These are phyloP conservation scores for Fusarium subtropicale DNA, from an alignment of 2,329 filamentous ascomycete species.

Conservation along the genomic window DNA sequence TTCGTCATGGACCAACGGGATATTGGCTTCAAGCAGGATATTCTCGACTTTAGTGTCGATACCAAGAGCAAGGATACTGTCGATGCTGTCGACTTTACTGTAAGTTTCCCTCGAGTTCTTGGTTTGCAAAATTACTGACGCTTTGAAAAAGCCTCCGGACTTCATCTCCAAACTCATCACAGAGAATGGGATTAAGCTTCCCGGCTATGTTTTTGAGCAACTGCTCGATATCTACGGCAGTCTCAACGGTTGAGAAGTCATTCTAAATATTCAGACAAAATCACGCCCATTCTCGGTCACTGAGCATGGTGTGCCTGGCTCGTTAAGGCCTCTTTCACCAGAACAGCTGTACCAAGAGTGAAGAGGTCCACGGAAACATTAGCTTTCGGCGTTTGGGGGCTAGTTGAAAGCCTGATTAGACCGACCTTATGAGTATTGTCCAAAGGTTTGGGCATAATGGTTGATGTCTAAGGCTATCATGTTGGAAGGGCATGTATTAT, in stretches of 20 bases:
- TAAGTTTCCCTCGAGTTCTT: constrained; percentile 52
- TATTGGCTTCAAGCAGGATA: constrained; percentile 79
- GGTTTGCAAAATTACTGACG: background rate
- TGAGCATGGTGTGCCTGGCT: background rate
- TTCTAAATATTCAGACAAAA: constrained; percentile 9
- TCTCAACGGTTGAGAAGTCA: constrained; percentile 51
- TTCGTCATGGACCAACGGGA: constrained; percentile 87
- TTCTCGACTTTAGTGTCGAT: constrained; percentile 77
- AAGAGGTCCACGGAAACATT: background rate
- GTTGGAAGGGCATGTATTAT: constrained; percentile 13
- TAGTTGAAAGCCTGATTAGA: background rate
- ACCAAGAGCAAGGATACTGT: constrained; percentile 58
- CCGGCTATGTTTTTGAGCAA: constrained; percentile 76
- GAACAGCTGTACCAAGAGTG: background rate
- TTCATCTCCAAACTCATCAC: constrained; percentile 80
- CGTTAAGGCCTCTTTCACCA: background rate
- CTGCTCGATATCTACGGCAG: constrained; percentile 72
- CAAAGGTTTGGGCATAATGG: background rate
- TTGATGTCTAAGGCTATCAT: constrained; percentile 1
- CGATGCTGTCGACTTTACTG: constrained; percentile 77
- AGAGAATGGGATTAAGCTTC: constrained; percentile 77
- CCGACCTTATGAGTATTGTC: background rate
- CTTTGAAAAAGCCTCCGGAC: constrained; percentile 67
- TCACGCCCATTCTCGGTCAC: constrained; percentile 23
- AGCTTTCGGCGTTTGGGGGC: constrained; percentile 11